Evolutionary conservation across 169 alveolate genomes (phyloP), one percentile per base, ranked within the genome.

Genomic region (Plasmodium gallinaceum): DNA sequence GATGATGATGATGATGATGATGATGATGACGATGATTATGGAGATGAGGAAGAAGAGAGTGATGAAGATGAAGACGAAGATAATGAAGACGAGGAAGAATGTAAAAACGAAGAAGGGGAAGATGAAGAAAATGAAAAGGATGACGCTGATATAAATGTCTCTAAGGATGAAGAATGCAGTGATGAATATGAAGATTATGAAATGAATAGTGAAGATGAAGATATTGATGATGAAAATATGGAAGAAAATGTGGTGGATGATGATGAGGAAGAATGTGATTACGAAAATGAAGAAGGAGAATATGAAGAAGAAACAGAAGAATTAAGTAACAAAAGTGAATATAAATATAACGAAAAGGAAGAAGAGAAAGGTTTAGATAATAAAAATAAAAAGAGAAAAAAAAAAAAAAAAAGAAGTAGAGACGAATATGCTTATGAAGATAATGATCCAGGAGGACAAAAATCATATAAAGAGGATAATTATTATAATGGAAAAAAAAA

Each of bases 401-500:
- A 37, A n/a, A 48, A 14, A 12, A 65, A 66, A n/a, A 64, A 43
- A 58, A 32, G 14, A 8, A 37, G 51, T 7, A 18, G 42, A 48
- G 14, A 22, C 69, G 39, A 46, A 16, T 62, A 18, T 46, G 22
- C 9, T 62, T 74, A 22, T 26, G 61, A 26, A 69, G 10, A 18
- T 12, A 46, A 54, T 69, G 8, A 42, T 22, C 26, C 32, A 7
- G 61, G 46, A 7, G 48, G 51, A 18, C 22, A 46, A 46, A 60
- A 52, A 48, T 75, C 70, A 51, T 45, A 14, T 7, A 7, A 12
- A 20, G 57, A 26, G 37, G 92, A 65, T 37, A 87, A 16, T 37
- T 48, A 74, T 61, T 87, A 74, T 51, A 45, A 54, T 32, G 65
- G 70, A 37, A 74, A 74, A 66, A 74, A 74, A 54, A 54, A 65